These are phyloP conservation scores for Colletotrichum sp. DNA, from an alignment of 2,329 filamentous ascomycete species.

Conservation along the genomic window DNA sequence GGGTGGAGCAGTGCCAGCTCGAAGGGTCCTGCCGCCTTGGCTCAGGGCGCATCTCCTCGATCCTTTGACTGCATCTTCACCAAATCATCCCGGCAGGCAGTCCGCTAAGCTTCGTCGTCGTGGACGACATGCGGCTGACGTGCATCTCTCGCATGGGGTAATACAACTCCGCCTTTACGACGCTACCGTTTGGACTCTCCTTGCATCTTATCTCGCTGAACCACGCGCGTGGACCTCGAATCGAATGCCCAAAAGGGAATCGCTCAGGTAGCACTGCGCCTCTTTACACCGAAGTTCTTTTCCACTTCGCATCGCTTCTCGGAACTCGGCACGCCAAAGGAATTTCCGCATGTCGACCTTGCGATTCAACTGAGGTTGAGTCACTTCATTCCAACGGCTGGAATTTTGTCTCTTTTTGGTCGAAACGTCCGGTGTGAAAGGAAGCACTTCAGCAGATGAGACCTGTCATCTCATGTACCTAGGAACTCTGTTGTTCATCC, in stretches of 20 bases:
- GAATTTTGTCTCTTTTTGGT: neutral
- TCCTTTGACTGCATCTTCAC: neutral
- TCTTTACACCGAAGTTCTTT: neutral
- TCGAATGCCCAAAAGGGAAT: constrained; percentile 22
- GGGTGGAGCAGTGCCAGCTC: neutral
- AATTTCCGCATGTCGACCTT: neutral
- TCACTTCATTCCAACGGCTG: neutral
- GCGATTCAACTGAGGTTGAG: neutral
- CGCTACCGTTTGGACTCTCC: neutral
- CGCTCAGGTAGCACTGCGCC: neutral
- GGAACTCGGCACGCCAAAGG: constrained; percentile 1
- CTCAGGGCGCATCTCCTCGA: neutral
- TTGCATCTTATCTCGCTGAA: neutral
- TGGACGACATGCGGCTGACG: neutral
- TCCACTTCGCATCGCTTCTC: neutral
- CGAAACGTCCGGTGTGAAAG: neutral
- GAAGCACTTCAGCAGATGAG: neutral
- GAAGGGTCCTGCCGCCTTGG: neutral
- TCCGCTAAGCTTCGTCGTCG: neutral
- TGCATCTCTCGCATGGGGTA: neutral
- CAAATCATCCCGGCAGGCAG: neutral
- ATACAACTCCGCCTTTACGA: neutral
- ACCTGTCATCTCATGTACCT: neutral
- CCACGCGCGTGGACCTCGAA: constrained; percentile 24
- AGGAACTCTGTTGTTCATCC: neutral